A percentile compares a stretch with the other conserved stretches of the same genome.
Conservation (phyloP, 2,329 filamentous ascomycete genomes). For the Aspergillus sp. region DNA sequence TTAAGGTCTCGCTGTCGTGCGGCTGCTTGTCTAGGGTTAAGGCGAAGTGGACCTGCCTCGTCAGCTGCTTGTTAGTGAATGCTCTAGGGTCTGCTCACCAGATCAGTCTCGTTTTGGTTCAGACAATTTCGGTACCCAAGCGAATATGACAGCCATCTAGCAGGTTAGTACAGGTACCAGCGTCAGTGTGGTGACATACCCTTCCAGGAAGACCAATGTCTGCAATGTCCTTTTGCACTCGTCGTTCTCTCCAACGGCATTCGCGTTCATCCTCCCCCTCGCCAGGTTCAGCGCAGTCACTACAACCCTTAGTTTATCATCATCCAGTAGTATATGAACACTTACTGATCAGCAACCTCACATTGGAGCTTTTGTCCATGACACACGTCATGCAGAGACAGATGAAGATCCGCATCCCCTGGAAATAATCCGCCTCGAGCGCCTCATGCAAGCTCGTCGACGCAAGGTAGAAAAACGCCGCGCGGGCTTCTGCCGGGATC, state of each 20-base stretch:
- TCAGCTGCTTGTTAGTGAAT: neutral
- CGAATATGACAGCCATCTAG: neutral
- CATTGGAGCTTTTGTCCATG: neutral
- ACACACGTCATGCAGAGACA: neutral
- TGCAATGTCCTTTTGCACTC: neutral
- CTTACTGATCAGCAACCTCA: neutral
- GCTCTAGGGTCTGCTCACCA: neutral
- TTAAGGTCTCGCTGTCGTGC: neutral
- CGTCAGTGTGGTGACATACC: neutral
- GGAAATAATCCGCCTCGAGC: neutral
- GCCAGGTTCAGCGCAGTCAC: neutral
- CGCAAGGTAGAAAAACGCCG: neutral
- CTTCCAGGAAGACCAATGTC: neutral
- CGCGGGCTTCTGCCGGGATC: neutral
- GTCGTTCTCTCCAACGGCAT: neutral
- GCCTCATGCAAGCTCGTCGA: neutral
- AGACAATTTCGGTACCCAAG: neutral
- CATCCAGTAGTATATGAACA: neutral
- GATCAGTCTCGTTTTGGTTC: neutral
- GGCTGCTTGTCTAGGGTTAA: neutral
- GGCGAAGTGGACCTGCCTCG: neutral
- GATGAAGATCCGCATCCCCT: neutral
- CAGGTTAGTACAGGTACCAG: no score
- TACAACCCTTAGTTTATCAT: neutral
- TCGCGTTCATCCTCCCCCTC: neutral